Evolutionary conservation across 73 alveolate genomes (phyloP), one percentile per base, ranked within the genome.

Genomic region (Symbiodinium pilosum): DNA sequence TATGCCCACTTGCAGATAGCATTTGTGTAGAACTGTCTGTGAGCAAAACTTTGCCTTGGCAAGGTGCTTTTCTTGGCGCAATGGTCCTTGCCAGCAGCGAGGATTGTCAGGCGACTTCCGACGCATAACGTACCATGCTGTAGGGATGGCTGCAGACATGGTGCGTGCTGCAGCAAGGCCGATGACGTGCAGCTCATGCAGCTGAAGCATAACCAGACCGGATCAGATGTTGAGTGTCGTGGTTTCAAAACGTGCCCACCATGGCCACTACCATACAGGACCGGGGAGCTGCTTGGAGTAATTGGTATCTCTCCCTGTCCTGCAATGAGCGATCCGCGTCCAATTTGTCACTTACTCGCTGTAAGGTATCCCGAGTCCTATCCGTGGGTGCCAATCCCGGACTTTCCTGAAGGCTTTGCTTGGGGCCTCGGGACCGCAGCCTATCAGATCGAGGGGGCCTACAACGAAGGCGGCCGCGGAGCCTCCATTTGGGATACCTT

Each of bases 361-460:
- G 0, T 54, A 30, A 64, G 81, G 81, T 64, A 64, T 64, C 81
- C 81, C 38, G 34, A 64, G 14, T 28, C 24, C 81, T 64, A 64
- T 24, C 81, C 81, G 38, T 64, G 81, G 81, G 81, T 38, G 81
- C 81, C 81, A 64, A 64, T 64, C 30, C 81, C 81, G 30, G 86
- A 88, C 28, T 88, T 88, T 32, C 95, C 95, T 4, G 43, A 83
- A 18, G 95, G 95, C 8, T 88, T 88, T 43, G 75, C 75, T 69
- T 32, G 71, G 69, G 95, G 81, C 24, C 81, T 64, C 12, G 81
- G 81, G 39, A 64, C 81, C 18, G 81, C 81, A 64, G 81, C 95
- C 68, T 88, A 32, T 40, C 98, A 92, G 98, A 73, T 92, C 44
- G 98, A 92, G 68, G 98, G 98, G 1, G 98, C 92, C 28, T 92